Evolutionary conservation across 2,329 filamentous ascomycete species (phyloP), one percentile per base, ranked within the genome.

Genomic region (Fusarium sp.): DNA sequence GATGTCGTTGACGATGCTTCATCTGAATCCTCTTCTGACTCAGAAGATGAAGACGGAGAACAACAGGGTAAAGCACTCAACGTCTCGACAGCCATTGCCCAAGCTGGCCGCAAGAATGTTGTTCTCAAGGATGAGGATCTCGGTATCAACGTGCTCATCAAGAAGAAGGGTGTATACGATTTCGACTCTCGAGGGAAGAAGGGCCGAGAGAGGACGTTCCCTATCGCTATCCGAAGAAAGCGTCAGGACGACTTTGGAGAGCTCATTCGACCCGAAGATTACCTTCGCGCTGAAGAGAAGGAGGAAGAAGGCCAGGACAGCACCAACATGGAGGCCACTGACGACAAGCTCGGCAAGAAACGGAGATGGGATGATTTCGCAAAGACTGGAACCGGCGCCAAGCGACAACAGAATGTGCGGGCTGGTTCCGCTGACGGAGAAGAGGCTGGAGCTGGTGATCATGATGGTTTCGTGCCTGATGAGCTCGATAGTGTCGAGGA

Each of bases 191-290:
- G 94, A 44, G 93, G 93, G 39, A 98, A 97, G 81, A 97, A 94
- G 79, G 96, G 96, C 6, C 89, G 95, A 60, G 96, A 99, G 79
- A 91, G 94, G 70, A 93, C 97, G 84, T 98, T 98, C 79, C 96
- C 96, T 0, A 91, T 97, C 58, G 89, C 95, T 2, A 89, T 95
- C 29, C 91, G 94, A 56, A 88, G 93, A 76, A 93, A 91, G 79
- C 91, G 94, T 55, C 90, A 88, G 35, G 96, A 98, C 78, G 95
- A 98, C 72, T 99, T 96, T 81, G 96, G 96, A 65, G 96, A 99
- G 72, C 84, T 97, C 20, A 98, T 99, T 75, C 90, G 94, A 59
- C 93, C 95, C 0, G 96, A 98, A 80, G 96, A 99, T 72, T 99
- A 95, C 79, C 87, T 98, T 3, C 90, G 95, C 64, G 95, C 95